Evolutionary conservation across 208 protist species (phyloP).

Genomic region (Herpetomonas muscarum): DNA sequence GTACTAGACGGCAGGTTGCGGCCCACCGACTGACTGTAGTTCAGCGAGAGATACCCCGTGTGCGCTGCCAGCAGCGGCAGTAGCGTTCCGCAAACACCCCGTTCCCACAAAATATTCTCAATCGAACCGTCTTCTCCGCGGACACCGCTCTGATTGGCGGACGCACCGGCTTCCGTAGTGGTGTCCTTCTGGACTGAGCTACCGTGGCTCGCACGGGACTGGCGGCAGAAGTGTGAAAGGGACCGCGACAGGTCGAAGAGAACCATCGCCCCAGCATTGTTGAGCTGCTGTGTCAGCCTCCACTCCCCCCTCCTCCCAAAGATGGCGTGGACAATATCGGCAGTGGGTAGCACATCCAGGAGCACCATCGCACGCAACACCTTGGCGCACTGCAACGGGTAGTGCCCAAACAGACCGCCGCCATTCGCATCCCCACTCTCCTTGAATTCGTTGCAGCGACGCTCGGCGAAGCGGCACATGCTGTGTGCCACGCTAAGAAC

Average conservation of each 20-base stretch:
- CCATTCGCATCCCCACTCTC: too few relatives aligned
- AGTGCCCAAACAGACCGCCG: conserved; percentile 9
- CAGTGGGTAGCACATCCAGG: conserved; percentile 43
- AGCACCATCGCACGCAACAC: conserved; percentile 57
- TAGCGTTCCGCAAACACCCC: conserved; percentile 18
- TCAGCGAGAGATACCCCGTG: conserved; percentile 4
- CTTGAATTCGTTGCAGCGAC: neutral
- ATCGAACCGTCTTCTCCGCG: too few relatives aligned
- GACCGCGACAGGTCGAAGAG: conserved; percentile 72
- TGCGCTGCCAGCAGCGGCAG: conserved; percentile 14
- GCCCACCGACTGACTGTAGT: neutral
- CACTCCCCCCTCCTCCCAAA: conserved; percentile 19
- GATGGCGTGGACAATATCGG: conserved; percentile 19
- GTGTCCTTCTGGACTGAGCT: neutral
- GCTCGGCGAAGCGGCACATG: conserved; percentile 6
- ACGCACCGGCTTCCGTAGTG: too few relatives aligned
- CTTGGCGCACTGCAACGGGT: conserved; percentile 42
- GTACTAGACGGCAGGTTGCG: neutral
- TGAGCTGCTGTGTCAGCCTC: conserved; percentile 9
- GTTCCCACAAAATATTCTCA: conserved; percentile 21
- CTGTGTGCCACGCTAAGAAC: conserved; percentile 8
- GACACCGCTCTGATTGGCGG: too few relatives aligned
- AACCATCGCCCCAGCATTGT: conserved; percentile 26
- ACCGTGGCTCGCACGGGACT: neutral
- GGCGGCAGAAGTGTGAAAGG: conserved; percentile 36